A percentile compares a stretch with the other conserved stretches of the same genome.
Conservation (phyloP, 345 rosid genomes). For the Gossypium mustelinum region DNA sequence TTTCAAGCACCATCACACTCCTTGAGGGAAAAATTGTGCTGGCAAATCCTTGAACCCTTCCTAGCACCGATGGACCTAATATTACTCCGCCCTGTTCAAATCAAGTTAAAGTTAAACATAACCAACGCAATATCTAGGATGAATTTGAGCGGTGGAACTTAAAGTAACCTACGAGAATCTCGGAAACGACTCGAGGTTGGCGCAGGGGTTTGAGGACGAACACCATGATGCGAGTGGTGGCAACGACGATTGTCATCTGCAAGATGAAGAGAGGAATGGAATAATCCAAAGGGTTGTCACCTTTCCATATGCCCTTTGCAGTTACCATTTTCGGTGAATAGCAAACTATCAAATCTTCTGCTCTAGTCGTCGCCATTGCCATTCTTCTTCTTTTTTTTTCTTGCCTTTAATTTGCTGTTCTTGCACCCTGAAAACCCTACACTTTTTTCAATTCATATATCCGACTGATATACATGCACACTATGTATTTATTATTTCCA, state of each 20-base stretch:
- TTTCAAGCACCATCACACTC: constrained; percentile 97
- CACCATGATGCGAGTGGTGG: constrained; percentile 62
- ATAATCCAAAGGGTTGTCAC: constrained; percentile 85
- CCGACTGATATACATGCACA: not conserved
- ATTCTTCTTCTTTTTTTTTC: not conserved
- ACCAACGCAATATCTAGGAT: not conserved
- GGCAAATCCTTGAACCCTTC: constrained; percentile 39
- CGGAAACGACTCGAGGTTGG: constrained; percentile 86
- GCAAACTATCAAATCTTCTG: constrained; percentile 53
- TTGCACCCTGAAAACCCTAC: not conserved
- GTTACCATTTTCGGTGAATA: constrained; percentile 87
- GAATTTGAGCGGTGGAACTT: not conserved
- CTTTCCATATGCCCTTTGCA: constrained; percentile 91
- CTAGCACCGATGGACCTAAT: constrained; percentile 84
- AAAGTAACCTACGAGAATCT: constrained; percentile 55
- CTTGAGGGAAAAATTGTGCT: constrained; percentile 55
- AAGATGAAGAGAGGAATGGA: constrained; percentile 90
- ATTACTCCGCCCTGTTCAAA: constrained; percentile 66
- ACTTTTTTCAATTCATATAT: not conserved
- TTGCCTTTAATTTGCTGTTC: not conserved
- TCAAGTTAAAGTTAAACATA: not conserved
- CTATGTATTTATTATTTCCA: not conserved
- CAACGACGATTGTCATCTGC: constrained; percentile 69
- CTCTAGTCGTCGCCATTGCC: not conserved
- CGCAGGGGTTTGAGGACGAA: constrained; percentile 70